Conservation (phyloP, 768 basidiomycete genomes). For the Lactarius evosmus region DNA sequence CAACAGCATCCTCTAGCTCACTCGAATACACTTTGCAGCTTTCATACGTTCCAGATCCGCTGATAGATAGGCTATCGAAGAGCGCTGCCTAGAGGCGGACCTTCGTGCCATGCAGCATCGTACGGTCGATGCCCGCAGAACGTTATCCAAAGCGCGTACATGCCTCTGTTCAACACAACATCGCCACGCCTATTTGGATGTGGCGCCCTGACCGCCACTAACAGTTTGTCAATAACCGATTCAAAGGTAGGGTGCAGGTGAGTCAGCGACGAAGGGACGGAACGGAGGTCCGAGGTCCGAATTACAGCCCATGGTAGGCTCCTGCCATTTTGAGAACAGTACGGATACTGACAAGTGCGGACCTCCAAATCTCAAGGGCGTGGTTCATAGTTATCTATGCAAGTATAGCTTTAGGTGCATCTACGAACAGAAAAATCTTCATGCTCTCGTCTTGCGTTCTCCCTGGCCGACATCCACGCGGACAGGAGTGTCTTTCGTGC, state of each 20-base stretch:
- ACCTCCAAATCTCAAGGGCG: no score
- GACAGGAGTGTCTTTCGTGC: neutral
- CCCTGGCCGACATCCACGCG: neutral
- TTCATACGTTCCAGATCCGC: neutral
- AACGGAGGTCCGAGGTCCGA: neutral
- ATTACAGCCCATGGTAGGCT: no score
- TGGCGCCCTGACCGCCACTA: neutral
- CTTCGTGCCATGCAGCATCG: neutral
- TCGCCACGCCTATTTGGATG: neutral
- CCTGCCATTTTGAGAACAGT: no score
- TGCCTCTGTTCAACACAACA: neutral
- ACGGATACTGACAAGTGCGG: no score
- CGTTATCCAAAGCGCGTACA: neutral
- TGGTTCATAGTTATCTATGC: no score
- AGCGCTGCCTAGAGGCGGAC: neutral
- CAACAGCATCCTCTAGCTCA: neutral
- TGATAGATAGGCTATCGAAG: neutral
- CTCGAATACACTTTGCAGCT: neutral
- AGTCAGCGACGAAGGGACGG: neutral
- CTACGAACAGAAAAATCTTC: neutral
- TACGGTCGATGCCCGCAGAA: neutral
- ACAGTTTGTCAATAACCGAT: neutral
- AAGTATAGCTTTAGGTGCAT: no score
- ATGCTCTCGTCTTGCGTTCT: neutral
- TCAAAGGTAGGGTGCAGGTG: no score